Evolutionary conservation across 305 asterid species (phyloP), one percentile per base, ranked within the genome.

Genomic region (Withania somnifera): DNA sequence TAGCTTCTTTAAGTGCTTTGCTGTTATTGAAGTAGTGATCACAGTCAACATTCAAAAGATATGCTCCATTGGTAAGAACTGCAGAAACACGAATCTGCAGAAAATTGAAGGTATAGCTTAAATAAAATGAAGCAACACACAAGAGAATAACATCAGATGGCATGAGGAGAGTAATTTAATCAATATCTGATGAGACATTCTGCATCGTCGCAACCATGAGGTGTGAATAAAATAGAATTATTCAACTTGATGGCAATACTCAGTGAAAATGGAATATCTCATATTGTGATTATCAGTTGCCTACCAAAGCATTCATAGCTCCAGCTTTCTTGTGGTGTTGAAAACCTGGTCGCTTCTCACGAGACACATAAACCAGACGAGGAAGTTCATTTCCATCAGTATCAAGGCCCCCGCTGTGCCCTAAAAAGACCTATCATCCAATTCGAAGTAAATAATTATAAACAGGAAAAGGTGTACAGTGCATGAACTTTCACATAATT

Each of bases 271-370:
- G 81, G 38, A 85, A 58, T 52, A 77, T 68, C 57, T 73, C 63
- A 53, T 60, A 22, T 69, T 69, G 4, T 69, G 28, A 69, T 69
- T 13, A 42, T 38, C 56, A 22, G 78, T 22, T 19, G 84, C 94
- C 67, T 83, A 94, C 98, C 98, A 95, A 90, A 86, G 98, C 97
- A 91, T 95, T 95, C 98, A 95, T 93, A 75, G 98, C 95, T 86
- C 98, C 98, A 30, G 98, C 98, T 92, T 95, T 95, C 94, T 95
- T 95, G 93, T 95, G 98, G 91, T 95, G 98, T 84, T 95, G 98
- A 85, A 93, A 95, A 85, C 98, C 98, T 13, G 98, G 98, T 73
- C 97, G 97, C 83, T 95, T 95, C 90, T 95, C 98, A 87, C 98
- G 98, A 84, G 98, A 95, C 85, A 95, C 98, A 90, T 95, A 95